Base-by-base conservation (phyloP, 148 eudicot species). In the Salicornia ramosissima region DNA sequence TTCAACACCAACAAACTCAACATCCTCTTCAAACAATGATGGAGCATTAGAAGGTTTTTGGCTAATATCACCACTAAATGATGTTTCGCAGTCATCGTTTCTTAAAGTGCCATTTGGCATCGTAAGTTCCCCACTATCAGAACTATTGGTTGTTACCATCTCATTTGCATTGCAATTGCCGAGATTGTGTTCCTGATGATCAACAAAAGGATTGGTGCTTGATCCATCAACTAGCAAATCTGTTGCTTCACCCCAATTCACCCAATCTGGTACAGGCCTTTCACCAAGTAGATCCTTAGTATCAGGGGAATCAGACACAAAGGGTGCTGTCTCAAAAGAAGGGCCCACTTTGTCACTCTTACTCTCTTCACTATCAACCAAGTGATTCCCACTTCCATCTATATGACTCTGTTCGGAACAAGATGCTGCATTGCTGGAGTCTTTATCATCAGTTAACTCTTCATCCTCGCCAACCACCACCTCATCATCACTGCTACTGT, bases 1-100 rank as follows among this genome's bases (percentile, higher is more conserved):
- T 80, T 93, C 98, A 80, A 93, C 96, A 53, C 98, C 98, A 22
- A 93, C 98, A 82, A 90, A 93, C 80, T 93, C 96, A 22, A 93
- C 96, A 75, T 93, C 98, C 71, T 93, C 98, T 74, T 90, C 98
- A 59, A 90, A 93, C 80, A 93, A 79, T 70, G 98, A 93, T 0
- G 92, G 87, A 68, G 78, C 86, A 28, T 76, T 66, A 52, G 77
- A 74, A 22, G 74, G 66, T 71, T 71, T 86, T 74, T 77, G 85
- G 74, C 68, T 69, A 1, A 80, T 65, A 54, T 83, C 85, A 18
- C 74, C 68, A 46, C 59, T 70, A 19, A 25, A 67, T 22, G 86
- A 71, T 46, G 79, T 71, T 18, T 74, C 79, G 9, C 80, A 49
- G 60, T 73, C 86, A 5, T 11, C 36, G 15, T 80, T 46, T 45